A percentile compares a stretch with the other conserved stretches of the same genome.
Evolutionary conservation across 768 basidiomycete genomes (phyloP).

Genomic region (Lactarius deliciosus): DNA sequence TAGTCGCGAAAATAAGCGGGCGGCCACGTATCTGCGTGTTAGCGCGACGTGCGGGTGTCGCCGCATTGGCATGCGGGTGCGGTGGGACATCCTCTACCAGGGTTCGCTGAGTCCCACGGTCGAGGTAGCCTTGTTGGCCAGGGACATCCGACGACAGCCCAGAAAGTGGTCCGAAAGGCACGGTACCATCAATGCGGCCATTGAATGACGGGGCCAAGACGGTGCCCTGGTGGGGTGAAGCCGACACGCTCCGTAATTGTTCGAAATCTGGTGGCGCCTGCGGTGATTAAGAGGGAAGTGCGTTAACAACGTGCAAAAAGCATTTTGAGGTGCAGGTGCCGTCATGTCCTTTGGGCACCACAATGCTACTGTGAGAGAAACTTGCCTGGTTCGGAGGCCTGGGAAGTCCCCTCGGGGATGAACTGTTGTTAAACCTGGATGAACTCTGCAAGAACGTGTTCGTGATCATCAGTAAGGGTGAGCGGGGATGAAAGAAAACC

Average conservation of each 20-base stretch:
- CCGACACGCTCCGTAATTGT: neutral
- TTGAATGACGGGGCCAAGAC: conserved; percentile 6
- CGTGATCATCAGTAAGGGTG: conserved; percentile 12
- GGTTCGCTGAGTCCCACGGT: conserved; percentile 6
- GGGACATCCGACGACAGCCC: neutral
- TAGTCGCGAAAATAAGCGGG: neutral
- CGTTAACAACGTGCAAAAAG: conserved; percentile 15
- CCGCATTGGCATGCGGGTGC: neutral
- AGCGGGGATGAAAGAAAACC: neutral
- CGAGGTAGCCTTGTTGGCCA: neutral
- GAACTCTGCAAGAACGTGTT: conserved; percentile 1
- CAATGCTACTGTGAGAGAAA: conserved; percentile 15
- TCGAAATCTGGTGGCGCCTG: conserved; percentile 15
- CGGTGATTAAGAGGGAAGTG: conserved; percentile 18
- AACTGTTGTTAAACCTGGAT: neutral
- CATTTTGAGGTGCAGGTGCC: conserved; percentile 14
- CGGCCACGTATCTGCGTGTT: conserved; percentile 4
- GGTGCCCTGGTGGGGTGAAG: conserved; percentile 6
- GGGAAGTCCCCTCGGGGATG: neutral
- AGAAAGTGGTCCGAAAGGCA: conserved; percentile 2
- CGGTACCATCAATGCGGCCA: conserved; percentile 1
- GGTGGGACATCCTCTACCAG: neutral
- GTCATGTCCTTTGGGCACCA: conserved; percentile 3
- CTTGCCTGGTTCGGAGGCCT: conserved; percentile 19
- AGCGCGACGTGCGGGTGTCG: conserved; percentile 15